Base-by-base conservation (phyloP, 1,139 yeast genomes). In the Nakaseomyces delphensis region DNA sequence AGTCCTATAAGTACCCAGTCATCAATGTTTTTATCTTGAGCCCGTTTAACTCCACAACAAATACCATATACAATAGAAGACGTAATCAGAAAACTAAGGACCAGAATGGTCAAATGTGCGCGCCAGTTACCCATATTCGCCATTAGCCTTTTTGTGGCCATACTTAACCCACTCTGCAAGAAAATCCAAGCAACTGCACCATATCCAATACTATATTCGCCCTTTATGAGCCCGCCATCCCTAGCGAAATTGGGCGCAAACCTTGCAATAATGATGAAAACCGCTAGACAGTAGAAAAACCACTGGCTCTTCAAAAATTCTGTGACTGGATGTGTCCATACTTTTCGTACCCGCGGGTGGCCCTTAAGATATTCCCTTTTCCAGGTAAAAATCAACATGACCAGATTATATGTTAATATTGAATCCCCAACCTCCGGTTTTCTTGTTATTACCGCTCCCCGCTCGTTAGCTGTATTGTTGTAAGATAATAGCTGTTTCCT, bases 171-270 rank as follows among this genome's bases (percentile, higher is more conserved):
- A 40, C 87, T 79, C 28, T 84, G 75, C 37, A 87, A 67, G 64
- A 87, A 86, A 47, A 86, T 85, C 38, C 84, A 66, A 0, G 94
- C 95, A 13, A 86, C 95, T 0, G 94, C 94, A 31, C 89, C 87
- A 57, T 86, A 87, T 15, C 82, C 82, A 38, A 87, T 83, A 36
- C 84, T 66, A 56, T 83, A 85, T 58, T 86, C 76, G 3, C 80
- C 87, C 48, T 70, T 67, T 18, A 86, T 73, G n/a, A 76, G 67
- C 1, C 95, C 96, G 5, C 85, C 91, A 52, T 78, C 82, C 47
- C 85, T 73, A 3, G 94, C 95, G 62, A 85, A 85, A 47, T 78
- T 70, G 1, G 96, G 96, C 50, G 77, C 85, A 52, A 78, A 76
- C 52, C 81, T 74, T 0, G 95, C 93, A 31, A 86, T 67, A 15